Conservation (phyloP, 768 basidiomycete genomes). For the Trametes maxima region DNA sequence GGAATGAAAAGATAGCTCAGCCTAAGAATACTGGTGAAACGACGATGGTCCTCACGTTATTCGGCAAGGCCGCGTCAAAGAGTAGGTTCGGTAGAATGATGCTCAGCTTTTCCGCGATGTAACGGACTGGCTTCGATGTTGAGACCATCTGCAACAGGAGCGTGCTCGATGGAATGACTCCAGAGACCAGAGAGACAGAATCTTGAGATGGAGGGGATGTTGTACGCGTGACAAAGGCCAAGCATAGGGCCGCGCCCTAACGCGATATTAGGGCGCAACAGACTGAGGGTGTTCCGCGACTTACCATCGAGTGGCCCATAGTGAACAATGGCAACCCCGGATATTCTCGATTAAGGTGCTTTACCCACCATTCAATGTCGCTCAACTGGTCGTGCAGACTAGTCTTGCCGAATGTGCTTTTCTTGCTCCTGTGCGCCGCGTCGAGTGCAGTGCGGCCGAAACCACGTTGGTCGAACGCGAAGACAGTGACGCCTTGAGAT, state of each 20-base stretch:
- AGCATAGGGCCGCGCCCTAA: constrained; percentile 59
- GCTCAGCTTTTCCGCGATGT: neutral
- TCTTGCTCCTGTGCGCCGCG: constrained; percentile 50
- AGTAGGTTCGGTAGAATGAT: neutral
- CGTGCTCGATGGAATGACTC: constrained; percentile 66
- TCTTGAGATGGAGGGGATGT: constrained; percentile 34
- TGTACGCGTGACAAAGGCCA: constrained; percentile 55
- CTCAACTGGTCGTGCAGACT: constrained; percentile 57
- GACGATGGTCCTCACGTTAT: neutral
- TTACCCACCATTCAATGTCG: constrained; percentile 68
- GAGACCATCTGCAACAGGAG: constrained; percentile 40
- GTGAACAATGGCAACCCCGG: constrained; percentile 58
- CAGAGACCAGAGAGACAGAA: constrained; percentile 46
- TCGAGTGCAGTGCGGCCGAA: constrained; percentile 74
- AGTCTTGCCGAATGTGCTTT: constrained; percentile 62
- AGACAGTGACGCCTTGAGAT: constrained; percentile 58
- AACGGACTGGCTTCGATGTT: neutral
- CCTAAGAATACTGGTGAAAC: too few species aligned
- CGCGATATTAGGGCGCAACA: neutral
- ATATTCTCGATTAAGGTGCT: constrained; percentile 45
- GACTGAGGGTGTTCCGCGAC: constrained; percentile 7
- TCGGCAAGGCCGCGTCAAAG: neutral
- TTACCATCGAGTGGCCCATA: constrained; percentile 76
- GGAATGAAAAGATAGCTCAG: neutral
- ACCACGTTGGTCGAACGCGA: constrained; percentile 75